Evolutionary conservation across 768 basidiomycete genomes (phyloP).

Genomic region (Candolleomyces aberdarensis): DNA sequence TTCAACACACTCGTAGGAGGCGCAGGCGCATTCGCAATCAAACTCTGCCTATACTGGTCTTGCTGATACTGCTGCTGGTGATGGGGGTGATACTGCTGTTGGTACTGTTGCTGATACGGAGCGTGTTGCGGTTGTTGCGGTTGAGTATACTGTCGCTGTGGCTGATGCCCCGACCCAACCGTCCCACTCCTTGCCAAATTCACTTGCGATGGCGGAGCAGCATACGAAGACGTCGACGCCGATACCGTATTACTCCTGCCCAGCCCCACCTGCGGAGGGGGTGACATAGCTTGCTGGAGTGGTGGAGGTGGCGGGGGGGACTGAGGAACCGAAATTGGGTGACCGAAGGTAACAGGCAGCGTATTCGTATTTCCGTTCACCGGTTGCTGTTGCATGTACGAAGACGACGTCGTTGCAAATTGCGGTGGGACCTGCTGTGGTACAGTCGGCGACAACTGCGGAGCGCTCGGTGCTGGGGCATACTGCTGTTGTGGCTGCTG

Average conservation of each 20-base stretch:
- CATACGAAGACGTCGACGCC: constrained; percentile 25
- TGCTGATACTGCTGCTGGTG: constrained; percentile 24
- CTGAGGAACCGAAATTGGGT: neutral
- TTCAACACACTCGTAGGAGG: constrained; percentile 43
- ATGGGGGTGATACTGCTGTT: constrained; percentile 22
- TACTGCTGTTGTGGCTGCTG: constrained; percentile 16
- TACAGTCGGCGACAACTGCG: neutral
- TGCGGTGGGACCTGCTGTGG: neutral
- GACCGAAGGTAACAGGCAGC: constrained; percentile 6
- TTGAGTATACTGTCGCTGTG: constrained; percentile 8
- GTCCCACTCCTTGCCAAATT: constrained; percentile 31
- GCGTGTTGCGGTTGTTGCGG: constrained; percentile 24
- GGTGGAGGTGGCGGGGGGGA: constrained; percentile 9
- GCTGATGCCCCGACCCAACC: constrained; percentile 19
- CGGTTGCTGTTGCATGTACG: constrained; percentile 1
- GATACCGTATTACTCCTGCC: constrained; percentile 30
- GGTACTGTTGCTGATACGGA: constrained; percentile 19
- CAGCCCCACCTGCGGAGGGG: constrained; percentile 22
- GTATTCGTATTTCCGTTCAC: constrained; percentile 6
- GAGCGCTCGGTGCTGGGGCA: neutral
- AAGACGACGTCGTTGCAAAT: neutral
- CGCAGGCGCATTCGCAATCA: constrained; percentile 23
- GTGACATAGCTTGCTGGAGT: constrained; percentile 17
- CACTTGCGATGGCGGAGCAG: constrained; percentile 17
- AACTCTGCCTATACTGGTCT: constrained; percentile 1